These are phyloP conservation scores for Glonium stellatum DNA, from an alignment of 495 filamentous ascomycete species.

Conservation along the genomic window DNA sequence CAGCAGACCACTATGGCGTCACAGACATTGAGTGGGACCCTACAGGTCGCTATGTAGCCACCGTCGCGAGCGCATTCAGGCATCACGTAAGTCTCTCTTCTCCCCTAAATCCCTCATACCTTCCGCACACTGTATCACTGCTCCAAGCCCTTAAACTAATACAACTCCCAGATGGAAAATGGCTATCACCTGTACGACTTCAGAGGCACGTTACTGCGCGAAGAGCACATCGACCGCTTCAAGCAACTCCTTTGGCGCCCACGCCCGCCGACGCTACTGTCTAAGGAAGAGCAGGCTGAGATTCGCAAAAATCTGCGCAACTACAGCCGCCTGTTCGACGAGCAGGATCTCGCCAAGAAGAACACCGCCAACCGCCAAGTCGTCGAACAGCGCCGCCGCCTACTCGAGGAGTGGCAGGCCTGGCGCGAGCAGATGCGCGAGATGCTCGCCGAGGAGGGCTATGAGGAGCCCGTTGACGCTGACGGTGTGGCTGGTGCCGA, in stretches of 20 bases:
- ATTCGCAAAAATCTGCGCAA: constrained; percentile 98
- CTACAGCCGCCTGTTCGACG: constrained; percentile 89
- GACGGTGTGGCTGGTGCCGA: constrained; percentile 49
- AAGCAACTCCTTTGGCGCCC: constrained; percentile 96
- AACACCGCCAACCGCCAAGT: constrained; percentile 88
- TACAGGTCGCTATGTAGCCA: constrained; percentile 86
- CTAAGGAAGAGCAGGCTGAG: constrained; percentile 90
- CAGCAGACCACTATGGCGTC: constrained; percentile 89
- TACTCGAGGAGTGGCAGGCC: constrained; percentile 82
- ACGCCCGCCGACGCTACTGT: constrained; percentile 77
- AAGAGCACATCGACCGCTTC: constrained; percentile 92
- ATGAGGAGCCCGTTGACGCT: constrained; percentile 49
- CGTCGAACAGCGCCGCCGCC: constrained; percentile 73
- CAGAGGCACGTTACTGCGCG: constrained; percentile 78
- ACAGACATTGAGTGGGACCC: constrained; percentile 98
- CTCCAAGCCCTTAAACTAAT: constrained; percentile 1
- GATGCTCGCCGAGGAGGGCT: constrained; percentile 56
- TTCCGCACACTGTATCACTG: too few relatives aligned
- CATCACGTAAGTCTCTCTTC: constrained; percentile 61
- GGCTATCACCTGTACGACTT: constrained; percentile 98
- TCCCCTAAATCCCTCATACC: not conserved
- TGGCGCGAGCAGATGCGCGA: constrained; percentile 73
- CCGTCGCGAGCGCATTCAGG: constrained; percentile 89
- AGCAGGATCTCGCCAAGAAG: constrained; percentile 86
- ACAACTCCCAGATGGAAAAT: constrained; percentile 76